Conservation (phyloP, 768 basidiomycete species). For the Lactifluus hygrophoroides region DNA sequence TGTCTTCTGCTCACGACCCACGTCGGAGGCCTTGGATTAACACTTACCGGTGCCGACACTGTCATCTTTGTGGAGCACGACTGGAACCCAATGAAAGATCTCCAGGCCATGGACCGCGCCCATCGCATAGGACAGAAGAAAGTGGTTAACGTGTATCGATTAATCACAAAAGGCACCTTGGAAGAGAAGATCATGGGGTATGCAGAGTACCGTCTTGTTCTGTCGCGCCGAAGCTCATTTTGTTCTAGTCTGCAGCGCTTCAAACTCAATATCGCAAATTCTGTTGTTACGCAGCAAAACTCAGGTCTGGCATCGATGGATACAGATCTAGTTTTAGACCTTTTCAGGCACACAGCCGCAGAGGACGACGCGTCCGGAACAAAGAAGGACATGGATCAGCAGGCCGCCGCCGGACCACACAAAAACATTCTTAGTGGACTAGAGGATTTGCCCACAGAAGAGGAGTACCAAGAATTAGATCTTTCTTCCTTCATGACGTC, state of each 20-base stretch:
- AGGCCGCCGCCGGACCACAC: slow-evolving; percentile 48
- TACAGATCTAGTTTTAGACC: slow-evolving; percentile 90
- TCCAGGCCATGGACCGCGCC: slow-evolving; percentile 98
- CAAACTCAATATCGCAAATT: slow-evolving; percentile 96
- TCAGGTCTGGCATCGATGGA: slow-evolving; percentile 92
- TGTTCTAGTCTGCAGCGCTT: slow-evolving; percentile 82
- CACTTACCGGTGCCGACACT: slow-evolving; percentile 95
- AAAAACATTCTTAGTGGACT: slow-evolving; percentile 84
- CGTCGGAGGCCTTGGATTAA: slow-evolving; percentile 93
- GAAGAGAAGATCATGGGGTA: slow-evolving; percentile 99
- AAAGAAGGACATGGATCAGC: slow-evolving; percentile 45
- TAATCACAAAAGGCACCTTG: slow-evolving; percentile 93
- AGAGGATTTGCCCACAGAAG: slow-evolving; percentile 85
- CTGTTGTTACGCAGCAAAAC: slow-evolving; percentile 96
- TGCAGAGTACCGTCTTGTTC: slow-evolving; percentile 22
- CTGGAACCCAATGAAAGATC: slow-evolving; percentile 99
- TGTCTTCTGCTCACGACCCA: slow-evolving; percentile 92
- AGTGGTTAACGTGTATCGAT: slow-evolving; percentile 96
- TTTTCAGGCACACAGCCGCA: slow-evolving; percentile 72
- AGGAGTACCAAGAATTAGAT: slow-evolving; percentile 86
- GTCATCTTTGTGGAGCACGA: slow-evolving; percentile 99
- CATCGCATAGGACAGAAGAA: slow-evolving; percentile 98
- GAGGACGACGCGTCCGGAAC: slow-evolving; percentile 62
- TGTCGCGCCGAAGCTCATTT: slow-evolving; percentile 9
- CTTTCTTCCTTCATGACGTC: slow-evolving; percentile 84